A percentile compares a stretch with the other conserved stretches of the same genome.
Evolutionary conservation across 495 filamentous ascomycete genomes (phyloP).

Genomic region (Aspergillus wentii): DNA sequence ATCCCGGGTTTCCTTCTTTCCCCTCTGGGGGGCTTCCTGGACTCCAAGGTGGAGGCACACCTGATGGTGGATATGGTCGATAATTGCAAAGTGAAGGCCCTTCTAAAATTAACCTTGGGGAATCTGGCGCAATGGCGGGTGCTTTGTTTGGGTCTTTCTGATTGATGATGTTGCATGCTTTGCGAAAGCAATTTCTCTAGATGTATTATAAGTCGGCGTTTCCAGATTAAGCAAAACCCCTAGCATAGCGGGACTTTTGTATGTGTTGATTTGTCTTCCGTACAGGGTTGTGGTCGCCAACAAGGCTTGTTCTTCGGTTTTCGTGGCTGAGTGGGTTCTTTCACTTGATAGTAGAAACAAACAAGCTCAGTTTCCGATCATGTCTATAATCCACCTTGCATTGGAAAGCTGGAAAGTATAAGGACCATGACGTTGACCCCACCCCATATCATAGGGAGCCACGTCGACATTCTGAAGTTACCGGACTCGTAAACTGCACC

Average conservation of each 20-base stretch:
- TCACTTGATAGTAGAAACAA: neutral
- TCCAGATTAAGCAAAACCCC: too few relatives aligned
- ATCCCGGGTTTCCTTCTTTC: constrained; percentile 28
- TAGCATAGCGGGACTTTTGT: too few relatives aligned
- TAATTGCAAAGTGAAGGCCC: too few relatives aligned
- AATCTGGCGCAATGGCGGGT: constrained; percentile 21
- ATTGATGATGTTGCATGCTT: neutral
- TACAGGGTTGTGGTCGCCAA: too few relatives aligned
- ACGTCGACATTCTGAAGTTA: constrained; percentile 91
- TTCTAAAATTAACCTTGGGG: too few relatives aligned
- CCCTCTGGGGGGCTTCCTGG: constrained; percentile 41
- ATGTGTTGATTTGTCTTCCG: too few relatives aligned
- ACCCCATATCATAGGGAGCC: constrained; percentile 95
- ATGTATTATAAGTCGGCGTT: constrained; percentile 16
- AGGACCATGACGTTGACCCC: constrained; percentile 84
- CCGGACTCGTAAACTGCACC: constrained; percentile 84
- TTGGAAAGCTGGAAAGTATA: constrained; percentile 88
- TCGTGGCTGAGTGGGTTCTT: too few relatives aligned
- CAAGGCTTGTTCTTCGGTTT: too few relatives aligned
- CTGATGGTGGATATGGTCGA: constrained; percentile 32
- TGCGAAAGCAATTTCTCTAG: constrained; percentile 16
- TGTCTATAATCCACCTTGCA: constrained; percentile 85
- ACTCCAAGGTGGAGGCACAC: constrained; percentile 31
- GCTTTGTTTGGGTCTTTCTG: constrained; percentile 2
- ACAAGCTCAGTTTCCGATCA: neutral